Base-by-base conservation (phyloP, 148 eudicot genomes). In the Diospyros kaki region DNA sequence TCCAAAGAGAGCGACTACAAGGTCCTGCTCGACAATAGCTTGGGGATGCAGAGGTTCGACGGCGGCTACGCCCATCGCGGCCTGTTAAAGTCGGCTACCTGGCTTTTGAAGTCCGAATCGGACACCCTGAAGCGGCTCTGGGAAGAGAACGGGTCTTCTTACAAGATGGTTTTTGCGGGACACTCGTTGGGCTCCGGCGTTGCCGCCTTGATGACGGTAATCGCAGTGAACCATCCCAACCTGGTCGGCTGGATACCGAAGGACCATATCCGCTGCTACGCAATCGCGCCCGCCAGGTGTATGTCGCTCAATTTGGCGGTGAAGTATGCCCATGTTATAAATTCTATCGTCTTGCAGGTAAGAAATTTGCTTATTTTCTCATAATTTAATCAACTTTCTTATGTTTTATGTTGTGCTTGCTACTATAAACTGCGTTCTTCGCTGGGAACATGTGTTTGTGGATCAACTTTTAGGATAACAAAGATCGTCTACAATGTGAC, bases 271-370 rank as follows among this genome's bases (percentile, higher is more conserved):
- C 68, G 71, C 80, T 92, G 97, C 58, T 92, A 90, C 46, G 79
- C 97, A 0, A 67, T 94, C 64, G 98, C 98, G 8, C 96, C 98
- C 0, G 92, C 97, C 0, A 59, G 98, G 75, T 92, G 98, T 84
- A 89, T 94, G 97, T 94, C 98, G 43, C 86, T 94, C 58, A 94
- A 94, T 83, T 83, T 94, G 81, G 97, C 97, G 1, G 96, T 94
- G 8, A 94, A 92, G 78, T 94, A 94, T 81, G 98, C 98, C 4
- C 93, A 94, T 82, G 90, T 94, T 59, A 89, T 94, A 13, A 73
- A 86, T 41, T 94, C 98, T 14, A 89, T 94, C 1, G 81, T 95
- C 41, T 78, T 95, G 81, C 98, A 93, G 98, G 98, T 91, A 15
- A 59, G 83, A 17, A 12, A n/a, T 48, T 52, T 68, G 39, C 60